Percentiles rank a stretch among this genome's conserved stretches.
These are phyloP conservation scores for Metarhizium album DNA, from an alignment of 2,329 filamentous ascomycete species.

Conservation along the genomic window DNA sequence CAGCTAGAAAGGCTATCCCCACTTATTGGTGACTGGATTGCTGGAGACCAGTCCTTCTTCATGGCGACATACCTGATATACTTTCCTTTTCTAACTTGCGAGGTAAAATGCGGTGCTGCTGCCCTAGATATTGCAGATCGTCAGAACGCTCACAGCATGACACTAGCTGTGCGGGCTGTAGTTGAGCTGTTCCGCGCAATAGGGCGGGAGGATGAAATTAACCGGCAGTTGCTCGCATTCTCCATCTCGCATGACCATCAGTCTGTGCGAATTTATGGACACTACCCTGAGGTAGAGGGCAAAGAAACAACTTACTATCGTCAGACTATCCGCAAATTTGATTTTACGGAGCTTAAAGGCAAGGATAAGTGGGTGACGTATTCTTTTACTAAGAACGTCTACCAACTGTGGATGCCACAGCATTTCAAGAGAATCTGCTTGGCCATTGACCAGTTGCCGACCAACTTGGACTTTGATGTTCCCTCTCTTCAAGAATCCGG, in stretches of 20 bases:
- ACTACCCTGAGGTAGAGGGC: background rate
- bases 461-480: background rate
- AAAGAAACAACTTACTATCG: background rate
- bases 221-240: constrained; percentile 1
- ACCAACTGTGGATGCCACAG: constrained; percentile 5
- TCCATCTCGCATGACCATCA: constrained; percentile 3
- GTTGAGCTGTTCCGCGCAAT: background rate
- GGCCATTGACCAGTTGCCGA: constrained; percentile 6
- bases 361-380: constrained; percentile 6
- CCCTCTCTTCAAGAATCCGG: background rate
- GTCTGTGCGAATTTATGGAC: constrained; percentile 2
- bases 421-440: constrained; percentile 5
- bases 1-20: constrained; percentile 1
- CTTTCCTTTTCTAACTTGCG: constrained; percentile 4
- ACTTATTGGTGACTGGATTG: constrained; percentile 1
- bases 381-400: constrained; percentile 6
- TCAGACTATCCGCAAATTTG: constrained; percentile 2
- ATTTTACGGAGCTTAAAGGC: constrained; percentile 5
- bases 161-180: constrained; percentile 2
- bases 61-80: constrained; percentile 4
- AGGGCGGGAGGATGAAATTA: background rate
- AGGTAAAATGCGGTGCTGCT: constrained; percentile 1
- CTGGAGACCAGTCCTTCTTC: constrained; percentile 1
- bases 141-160: constrained; percentile 1
- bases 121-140: background rate